Conservation (phyloP, 345 rosid species). For the Moringa oleifera region DNA sequence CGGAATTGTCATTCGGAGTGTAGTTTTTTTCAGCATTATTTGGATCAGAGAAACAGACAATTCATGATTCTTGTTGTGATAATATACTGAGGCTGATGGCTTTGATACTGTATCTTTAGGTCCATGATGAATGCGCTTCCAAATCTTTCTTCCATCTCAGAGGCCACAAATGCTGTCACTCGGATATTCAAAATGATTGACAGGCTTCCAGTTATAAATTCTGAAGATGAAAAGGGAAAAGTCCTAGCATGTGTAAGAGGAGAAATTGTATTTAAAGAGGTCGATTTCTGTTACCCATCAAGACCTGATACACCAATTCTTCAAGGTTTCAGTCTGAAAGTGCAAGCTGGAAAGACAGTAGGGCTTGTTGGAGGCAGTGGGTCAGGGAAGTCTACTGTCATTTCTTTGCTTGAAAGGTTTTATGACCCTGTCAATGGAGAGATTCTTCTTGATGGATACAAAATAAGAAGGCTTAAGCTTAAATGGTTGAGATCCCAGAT, state of each 20-base stretch:
- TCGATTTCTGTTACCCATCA: slow-evolving; percentile 53
- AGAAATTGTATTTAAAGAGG: slow-evolving; percentile 45
- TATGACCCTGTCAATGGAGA: slow-evolving; percentile 57
- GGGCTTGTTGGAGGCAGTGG: slow-evolving; percentile 73
- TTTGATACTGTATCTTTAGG: too few species aligned
- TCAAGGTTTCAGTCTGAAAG: slow-evolving; percentile 44
- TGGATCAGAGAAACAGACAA: too few species aligned
- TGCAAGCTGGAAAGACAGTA: slow-evolving; percentile 56
- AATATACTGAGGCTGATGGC: too few species aligned
- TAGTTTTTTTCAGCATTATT: slow-evolving; percentile 49
- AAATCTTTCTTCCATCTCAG: slow-evolving; percentile 50
- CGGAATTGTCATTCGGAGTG: too few species aligned
- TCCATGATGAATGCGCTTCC: slow-evolving; percentile 65
- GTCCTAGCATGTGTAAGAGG: slow-evolving; percentile 60
- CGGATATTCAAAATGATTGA: slow-evolving; percentile 48
- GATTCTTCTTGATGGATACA: slow-evolving; percentile 52
- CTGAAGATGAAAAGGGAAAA: slow-evolving; percentile 54
- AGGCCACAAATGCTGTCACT: slow-evolving; percentile 43
- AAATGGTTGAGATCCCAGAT: slow-evolving; percentile 67
- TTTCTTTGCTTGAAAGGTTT: slow-evolving; percentile 58
- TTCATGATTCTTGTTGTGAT: too few species aligned
- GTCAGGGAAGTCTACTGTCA: slow-evolving; percentile 59
- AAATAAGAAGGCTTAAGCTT: slow-evolving; percentile 45
- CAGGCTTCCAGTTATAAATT: slow-evolving; percentile 41
- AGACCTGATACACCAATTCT: slow-evolving; percentile 55